These are phyloP conservation scores for Amauroascus verrucosus DNA, from an alignment of 2,329 filamentous ascomycete species.

Conservation along the genomic window DNA sequence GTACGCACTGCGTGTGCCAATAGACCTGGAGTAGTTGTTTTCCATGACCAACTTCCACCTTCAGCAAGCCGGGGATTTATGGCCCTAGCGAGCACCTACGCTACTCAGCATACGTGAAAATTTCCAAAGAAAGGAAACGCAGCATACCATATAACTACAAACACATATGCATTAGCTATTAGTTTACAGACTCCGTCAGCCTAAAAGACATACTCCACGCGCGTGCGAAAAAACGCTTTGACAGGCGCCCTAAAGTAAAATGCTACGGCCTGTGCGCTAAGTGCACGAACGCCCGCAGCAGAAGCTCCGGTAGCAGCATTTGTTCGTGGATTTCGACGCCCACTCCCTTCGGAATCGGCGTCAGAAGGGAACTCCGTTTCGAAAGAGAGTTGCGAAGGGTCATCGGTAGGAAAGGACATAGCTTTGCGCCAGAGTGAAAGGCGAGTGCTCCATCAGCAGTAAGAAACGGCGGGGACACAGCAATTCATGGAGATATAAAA, in stretches of 20 bases:
- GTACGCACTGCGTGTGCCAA: constrained; percentile 50
- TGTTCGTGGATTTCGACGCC: constrained; percentile 41
- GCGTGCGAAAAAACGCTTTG: constrained; percentile 82
- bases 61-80: constrained; percentile 46
- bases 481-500: background rate
- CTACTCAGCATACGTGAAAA: background rate
- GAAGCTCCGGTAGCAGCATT: constrained; percentile 64
- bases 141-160: constrained; percentile 42
- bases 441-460: constrained; percentile 17
- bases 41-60: constrained; percentile 45
- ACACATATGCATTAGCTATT: constrained; percentile 13
- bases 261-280: constrained; percentile 72
- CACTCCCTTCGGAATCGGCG: constrained; percentile 18
- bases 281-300: constrained; percentile 70
- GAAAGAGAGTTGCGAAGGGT: constrained; percentile 9
- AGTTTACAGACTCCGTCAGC: background rate
- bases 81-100: constrained; percentile 51
- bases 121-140: background rate
- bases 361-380: constrained; percentile 11
- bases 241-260: constrained; percentile 89
- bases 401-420: constrained; percentile 14
- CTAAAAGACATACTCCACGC: constrained; percentile 59
- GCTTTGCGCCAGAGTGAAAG: constrained; percentile 7
- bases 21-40: constrained; percentile 51
- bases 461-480: background rate